Percentiles rank a stretch among this genome's conserved stretches.
Evolutionary conservation across 441 rosid genomes (phyloP).

Genomic region (Populus tomentosa): DNA sequence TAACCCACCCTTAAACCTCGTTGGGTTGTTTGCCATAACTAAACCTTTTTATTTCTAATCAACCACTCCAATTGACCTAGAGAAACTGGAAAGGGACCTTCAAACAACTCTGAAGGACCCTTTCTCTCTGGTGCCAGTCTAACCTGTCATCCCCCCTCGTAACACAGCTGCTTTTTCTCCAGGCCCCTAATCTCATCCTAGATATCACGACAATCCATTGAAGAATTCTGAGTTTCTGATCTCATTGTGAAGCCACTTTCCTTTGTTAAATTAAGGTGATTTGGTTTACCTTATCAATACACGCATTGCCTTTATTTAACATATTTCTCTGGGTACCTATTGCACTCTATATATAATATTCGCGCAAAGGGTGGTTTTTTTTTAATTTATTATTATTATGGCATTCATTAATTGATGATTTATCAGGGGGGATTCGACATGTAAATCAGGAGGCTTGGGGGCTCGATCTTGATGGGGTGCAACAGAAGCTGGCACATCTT

Average conservation of each 20-base stretch:
- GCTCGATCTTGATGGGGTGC: constrained; percentile 46
- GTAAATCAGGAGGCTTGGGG: constrained; percentile 10
- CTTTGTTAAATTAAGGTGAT: background rate
- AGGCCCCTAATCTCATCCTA: background rate
- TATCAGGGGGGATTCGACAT: constrained; percentile 1
- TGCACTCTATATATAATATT: background rate
- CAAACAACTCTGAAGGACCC: constrained; percentile 1
- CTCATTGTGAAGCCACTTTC: background rate
- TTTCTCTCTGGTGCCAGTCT: background rate
- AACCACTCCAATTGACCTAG: constrained; percentile 15
- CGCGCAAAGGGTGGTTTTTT: background rate
- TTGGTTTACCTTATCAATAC: background rate
- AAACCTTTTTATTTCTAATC: constrained; percentile 18
- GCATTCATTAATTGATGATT: background rate
- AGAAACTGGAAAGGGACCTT: background rate
- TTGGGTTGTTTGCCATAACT: constrained; percentile 32
- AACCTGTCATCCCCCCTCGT: background rate
- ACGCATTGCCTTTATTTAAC: background rate
- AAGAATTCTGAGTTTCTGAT: background rate
- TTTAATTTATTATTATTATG: background rate
- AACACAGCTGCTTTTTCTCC: background rate
- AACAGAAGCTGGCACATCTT: constrained; percentile 19
- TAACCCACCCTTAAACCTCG: background rate
- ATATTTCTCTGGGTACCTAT: background rate
- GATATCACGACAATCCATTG: background rate